A percentile compares a stretch with the other conserved stretches of the same genome.
phyloP scores from a whole-genome alignment of 768 basidiomycete genomes.

The Leccinum obscurum region DNA sequence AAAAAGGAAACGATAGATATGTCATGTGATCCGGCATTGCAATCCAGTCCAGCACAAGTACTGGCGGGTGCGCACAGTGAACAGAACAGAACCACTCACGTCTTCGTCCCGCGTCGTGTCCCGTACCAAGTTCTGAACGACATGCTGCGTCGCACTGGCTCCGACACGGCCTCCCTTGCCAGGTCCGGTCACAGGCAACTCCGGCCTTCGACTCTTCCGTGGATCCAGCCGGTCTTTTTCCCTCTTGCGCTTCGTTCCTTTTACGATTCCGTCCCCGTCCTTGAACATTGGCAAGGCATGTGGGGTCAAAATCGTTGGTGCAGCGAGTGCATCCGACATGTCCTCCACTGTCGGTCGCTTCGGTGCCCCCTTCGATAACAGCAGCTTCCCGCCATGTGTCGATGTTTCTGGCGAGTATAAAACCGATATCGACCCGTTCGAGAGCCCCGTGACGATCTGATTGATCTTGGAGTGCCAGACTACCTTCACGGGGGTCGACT shows the following conservation, averaged over 20 bases:
- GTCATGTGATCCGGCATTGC: constrained; percentile 17
- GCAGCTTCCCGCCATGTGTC: constrained; percentile 87
- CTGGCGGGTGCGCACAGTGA: not conserved
- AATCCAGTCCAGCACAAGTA: not conserved
- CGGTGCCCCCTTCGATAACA: constrained; percentile 83
- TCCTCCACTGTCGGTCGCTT: constrained; percentile 83
- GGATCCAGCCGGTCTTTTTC: constrained; percentile 89
- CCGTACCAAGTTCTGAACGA: constrained; percentile 92
- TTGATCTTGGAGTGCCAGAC: constrained; percentile 98
- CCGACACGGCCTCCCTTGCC: constrained; percentile 94
- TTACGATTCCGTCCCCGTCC: constrained; percentile 67
- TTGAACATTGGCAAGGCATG: constrained; percentile 92
- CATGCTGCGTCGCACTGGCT: constrained; percentile 94
- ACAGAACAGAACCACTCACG: constrained; percentile 58
- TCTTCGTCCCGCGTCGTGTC: constrained; percentile 92
- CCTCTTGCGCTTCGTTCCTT: constrained; percentile 81
- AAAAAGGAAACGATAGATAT: constrained; percentile 8
- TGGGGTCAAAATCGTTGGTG: constrained; percentile 89
- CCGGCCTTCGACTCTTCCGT: constrained; percentile 88
- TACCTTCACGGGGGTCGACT: constrained; percentile 84
- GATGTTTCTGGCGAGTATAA: constrained; percentile 92
- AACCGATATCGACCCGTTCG: constrained; percentile 85
- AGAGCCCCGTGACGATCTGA: constrained; percentile 86
- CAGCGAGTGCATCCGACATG: constrained; percentile 81
- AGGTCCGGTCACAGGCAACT: constrained; percentile 89